Conservation (phyloP, 2,329 filamentous ascomycete genomes). For the Leptographium procerum region DNA sequence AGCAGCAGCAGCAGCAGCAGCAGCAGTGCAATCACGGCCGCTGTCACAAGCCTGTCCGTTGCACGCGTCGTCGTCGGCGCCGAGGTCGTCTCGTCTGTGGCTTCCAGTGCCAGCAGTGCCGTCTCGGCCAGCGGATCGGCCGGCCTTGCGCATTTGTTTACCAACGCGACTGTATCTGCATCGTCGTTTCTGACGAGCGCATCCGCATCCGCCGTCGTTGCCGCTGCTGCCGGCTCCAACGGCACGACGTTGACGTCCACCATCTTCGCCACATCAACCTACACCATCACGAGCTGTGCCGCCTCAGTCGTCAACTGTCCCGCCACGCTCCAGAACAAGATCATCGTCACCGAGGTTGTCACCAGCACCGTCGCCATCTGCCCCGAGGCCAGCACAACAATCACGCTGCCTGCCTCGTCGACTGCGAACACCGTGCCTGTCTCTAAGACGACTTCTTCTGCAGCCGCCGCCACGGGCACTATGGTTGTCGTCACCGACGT, state of each 20-base stretch:
- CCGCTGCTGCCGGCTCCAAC: background rate
- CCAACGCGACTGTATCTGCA: background rate
- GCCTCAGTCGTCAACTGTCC: conserved; percentile 20
- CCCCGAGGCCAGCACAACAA: conserved; percentile 7
- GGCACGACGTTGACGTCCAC: conserved; percentile 12
- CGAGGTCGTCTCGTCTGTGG: background rate
- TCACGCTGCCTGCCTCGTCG: background rate
- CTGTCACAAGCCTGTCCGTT: background rate
- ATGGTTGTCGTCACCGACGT: conserved; percentile 12
- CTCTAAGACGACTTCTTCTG: background rate
- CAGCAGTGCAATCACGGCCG: background rate
- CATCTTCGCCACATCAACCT: conserved; percentile 15
- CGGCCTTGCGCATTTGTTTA: background rate
- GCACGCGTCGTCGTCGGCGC: background rate
- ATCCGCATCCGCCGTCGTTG: background rate
- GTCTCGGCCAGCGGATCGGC: background rate
- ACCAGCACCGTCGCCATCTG: conserved; percentile 15
- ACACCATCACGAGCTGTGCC: conserved; percentile 20
- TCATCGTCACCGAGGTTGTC: conserved; percentile 19
- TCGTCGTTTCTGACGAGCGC: background rate
- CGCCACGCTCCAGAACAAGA: conserved; percentile 14
- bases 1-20: background rate
- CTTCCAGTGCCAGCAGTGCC: background rate
- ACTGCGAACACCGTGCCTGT: background rate
- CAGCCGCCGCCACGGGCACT: conserved; percentile 1